Evolutionary conservation across 2,329 filamentous ascomycete species (phyloP), one percentile per base, ranked within the genome.

Genomic region (Mollisiaceae sp.): DNA sequence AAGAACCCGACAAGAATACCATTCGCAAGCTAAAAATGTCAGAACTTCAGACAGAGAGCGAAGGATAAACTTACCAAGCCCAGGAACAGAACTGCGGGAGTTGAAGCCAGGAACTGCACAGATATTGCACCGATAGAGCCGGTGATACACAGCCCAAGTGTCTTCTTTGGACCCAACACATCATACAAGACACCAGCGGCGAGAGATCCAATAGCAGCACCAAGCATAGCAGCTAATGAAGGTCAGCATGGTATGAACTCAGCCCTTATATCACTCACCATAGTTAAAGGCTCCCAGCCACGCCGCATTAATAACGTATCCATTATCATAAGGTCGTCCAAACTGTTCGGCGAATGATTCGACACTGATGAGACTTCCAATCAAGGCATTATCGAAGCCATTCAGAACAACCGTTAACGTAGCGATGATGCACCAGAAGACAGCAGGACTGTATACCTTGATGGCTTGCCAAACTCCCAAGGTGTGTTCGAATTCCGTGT

Each of bases 201-300:
- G 24, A 62, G 39, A 35, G 60, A 62, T 15, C 60, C 60, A 38
- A 38, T 45, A 18, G 60, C 60, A 47, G 36, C 60, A 47, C 60
- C 60, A 22, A 62, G 60, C 60, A 62, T 62, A 54, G 60, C 50
- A 57, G 60, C 60, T 62, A 12, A 45, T 22, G n/a, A 35, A 27
- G 9, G 38, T 62, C 24, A 62, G 60, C 12, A 57, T 36, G 39
- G 12, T 12, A 24, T 47, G 3, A 20, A 36, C n/a, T 12, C 3
- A 57, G 12, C 24, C 41, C 36, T 36, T 47, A 15, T 6, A 9
- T 32, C 20, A 57, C 60, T 47, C 18, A 58, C 60, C 60, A 62
- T 62, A 62, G 39, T 62, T 62, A 45, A 62, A 62, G 47, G 60
- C 60, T 43, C 60, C 60, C 20, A 62, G 60, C 60, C 60, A 62